Evolutionary conservation across 805 yeast genomes (phyloP).

Genomic region (Suhomyces pyralidae): DNA sequence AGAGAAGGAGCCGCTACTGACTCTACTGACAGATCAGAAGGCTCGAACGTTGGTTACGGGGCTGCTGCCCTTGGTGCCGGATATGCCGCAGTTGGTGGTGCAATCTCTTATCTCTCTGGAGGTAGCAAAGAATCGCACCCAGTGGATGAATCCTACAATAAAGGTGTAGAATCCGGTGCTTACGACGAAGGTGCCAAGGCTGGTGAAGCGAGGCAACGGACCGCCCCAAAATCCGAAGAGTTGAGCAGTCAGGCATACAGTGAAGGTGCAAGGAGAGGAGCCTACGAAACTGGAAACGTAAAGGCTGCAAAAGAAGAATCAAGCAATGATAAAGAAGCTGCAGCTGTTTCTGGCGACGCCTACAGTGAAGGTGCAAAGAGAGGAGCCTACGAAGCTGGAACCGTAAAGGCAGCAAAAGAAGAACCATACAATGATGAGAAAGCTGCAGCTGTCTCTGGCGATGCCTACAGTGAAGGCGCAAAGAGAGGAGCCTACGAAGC

Average conservation of each 20-base stretch:
- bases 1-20: not conserved
- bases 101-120: constrained; percentile 2
- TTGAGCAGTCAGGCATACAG: constrained; percentile 5
- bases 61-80: constrained; percentile 10
- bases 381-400: constrained; percentile 9
- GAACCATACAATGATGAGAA: not conserved
- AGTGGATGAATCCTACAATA: not conserved
- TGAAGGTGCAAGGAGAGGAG: constrained; percentile 8
- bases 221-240: not conserved
- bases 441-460: not conserved
- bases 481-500: constrained; percentile 6
- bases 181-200: constrained; percentile 4
- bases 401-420: not conserved
- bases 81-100: constrained; percentile 8
- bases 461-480: constrained; percentile 8
- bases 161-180: constrained; percentile 4
- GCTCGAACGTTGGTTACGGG: not conserved
- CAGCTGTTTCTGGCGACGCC: not conserved
- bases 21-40: not conserved
- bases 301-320: not conserved
- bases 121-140: not conserved
- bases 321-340: not conserved
- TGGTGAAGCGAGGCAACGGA: constrained; percentile 4
- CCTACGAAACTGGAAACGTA: constrained; percentile 7
- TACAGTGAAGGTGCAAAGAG: constrained; percentile 8